Evolutionary conservation across 1,139 yeast genomes (phyloP).

Genomic region (Ogataea hybrid): DNA sequence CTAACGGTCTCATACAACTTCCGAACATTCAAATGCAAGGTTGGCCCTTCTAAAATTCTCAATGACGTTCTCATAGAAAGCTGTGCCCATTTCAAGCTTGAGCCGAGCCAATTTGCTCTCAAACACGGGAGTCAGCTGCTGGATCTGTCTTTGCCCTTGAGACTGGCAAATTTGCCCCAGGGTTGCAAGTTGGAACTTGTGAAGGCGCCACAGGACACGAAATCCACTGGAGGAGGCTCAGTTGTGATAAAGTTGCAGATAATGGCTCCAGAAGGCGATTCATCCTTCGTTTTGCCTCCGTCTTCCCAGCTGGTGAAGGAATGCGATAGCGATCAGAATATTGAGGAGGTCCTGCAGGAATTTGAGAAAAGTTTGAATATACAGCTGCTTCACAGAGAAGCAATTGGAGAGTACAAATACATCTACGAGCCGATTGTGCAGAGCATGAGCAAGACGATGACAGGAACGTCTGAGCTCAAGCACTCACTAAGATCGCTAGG

Average conservation of each 20-base stretch:
- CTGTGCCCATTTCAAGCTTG: conserved; percentile 22
- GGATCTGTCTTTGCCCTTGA: conserved; percentile 30
- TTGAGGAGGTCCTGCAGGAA: conserved; percentile 17
- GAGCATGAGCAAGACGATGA: conserved; percentile 23
- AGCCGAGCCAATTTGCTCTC: conserved; percentile 13
- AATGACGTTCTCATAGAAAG: conserved; percentile 22
- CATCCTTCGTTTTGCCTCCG: conserved; percentile 12
- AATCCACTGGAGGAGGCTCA: conserved; percentile 2
- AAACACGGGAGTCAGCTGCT: conserved; percentile 19
- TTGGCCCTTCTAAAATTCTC: conserved; percentile 21
- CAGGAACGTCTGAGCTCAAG: conserved; percentile 17
- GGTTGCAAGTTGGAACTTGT: conserved; percentile 30
- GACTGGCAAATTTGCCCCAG: conserved; percentile 30
- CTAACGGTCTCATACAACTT: conserved; percentile 21
- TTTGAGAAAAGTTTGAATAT: conserved; percentile 15
- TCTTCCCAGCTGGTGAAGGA: conserved; percentile 16
- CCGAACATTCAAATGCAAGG: conserved; percentile 21
- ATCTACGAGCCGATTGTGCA: conserved; percentile 24
- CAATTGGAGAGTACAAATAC: conserved; percentile 5
- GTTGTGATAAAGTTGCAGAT: conserved; percentile 25
- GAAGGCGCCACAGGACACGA: neutral
- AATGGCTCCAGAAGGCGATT: conserved; percentile 19
- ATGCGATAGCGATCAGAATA: conserved; percentile 11
- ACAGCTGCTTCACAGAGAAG: conserved; percentile 12
- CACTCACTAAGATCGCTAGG: conserved; percentile 23